A percentile compares a stretch with the other conserved stretches of the same genome.
Conservation (phyloP, 371 early-diverging fungal genomes). For the Batrachochytrium dendrobatidis region DNA sequence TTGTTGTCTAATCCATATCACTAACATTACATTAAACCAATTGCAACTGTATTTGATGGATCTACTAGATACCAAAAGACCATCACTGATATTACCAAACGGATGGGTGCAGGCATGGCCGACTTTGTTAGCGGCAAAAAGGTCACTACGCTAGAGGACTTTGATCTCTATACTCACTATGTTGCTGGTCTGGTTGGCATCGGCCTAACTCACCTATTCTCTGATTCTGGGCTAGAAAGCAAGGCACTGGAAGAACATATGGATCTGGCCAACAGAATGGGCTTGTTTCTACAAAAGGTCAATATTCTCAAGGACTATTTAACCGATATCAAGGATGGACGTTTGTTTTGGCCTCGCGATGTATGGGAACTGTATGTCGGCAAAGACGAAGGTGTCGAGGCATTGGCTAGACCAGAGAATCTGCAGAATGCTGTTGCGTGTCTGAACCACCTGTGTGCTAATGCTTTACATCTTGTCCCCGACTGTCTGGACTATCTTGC, state of each 20-base stretch:
- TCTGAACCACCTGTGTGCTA: conserved; percentile 77
- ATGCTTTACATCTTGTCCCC: conserved; percentile 78
- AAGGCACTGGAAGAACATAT: conserved; percentile 24
- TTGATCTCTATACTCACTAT: conserved; percentile 93
- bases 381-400: conserved; percentile 24
- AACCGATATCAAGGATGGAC: conserved; percentile 81
- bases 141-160: conserved; percentile 74
- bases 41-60: too few species aligned
- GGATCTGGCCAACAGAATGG: conserved; percentile 80
- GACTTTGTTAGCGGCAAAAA: conserved; percentile 66
- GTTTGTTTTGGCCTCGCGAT: conserved; percentile 90
- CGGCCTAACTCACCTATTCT: conserved; percentile 86
- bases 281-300: conserved; percentile 91
- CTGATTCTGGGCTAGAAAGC: conserved; percentile 77
- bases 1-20: too few species aligned
- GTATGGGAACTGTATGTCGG: conserved; percentile 59
- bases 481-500: conserved; percentile 80
- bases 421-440: conserved; percentile 53
- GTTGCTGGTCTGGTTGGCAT: conserved; percentile 95
- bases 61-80: conserved; percentile 59
- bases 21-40: too few species aligned
- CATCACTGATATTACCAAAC: conserved; percentile 81
- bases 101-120: conserved; percentile 94
- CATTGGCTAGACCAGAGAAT: conserved; percentile 52
- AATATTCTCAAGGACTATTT: conserved; percentile 91